Percentiles rank a stretch among this genome's conserved stretches.
phyloP scores from a whole-genome alignment of 495 filamentous ascomycete species.

The Penicillium soppii region DNA sequence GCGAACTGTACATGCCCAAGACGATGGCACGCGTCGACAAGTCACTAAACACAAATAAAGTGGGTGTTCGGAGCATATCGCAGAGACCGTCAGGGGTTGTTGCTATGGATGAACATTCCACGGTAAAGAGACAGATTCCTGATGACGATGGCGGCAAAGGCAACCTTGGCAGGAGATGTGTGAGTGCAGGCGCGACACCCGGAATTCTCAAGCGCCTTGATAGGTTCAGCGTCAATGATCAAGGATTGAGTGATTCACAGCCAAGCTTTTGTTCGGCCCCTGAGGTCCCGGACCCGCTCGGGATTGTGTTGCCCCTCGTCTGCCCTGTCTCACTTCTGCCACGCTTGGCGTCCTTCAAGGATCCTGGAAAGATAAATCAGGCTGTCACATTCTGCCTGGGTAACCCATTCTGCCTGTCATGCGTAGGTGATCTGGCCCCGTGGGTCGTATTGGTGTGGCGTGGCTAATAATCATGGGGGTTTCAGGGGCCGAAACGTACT shows the following conservation, averaged over 20 bases:
- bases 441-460: no score
- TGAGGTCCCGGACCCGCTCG: neutral
- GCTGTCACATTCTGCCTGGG: no score
- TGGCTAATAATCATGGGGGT: no score
- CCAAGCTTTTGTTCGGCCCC: constrained; percentile 2
- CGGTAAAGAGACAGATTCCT: constrained; percentile 12
- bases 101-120: constrained; percentile 27
- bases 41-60: neutral
- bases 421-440: no score
- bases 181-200: neutral
- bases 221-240: neutral
- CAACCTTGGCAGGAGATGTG: neutral
- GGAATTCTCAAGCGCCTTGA: neutral
- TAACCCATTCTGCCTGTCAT: no score
- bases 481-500: no score
- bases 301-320: neutral
- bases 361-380: no score
- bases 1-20: neutral
- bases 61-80: neutral
- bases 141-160: constrained; percentile 11
- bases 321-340: neutral
- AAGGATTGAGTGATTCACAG: neutral
- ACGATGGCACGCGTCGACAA: neutral
- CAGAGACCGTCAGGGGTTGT: constrained; percentile 9
- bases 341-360: no score